Conservation (phyloP, 2,329 filamentous ascomycete genomes). For the Fusarium palustre region DNA sequence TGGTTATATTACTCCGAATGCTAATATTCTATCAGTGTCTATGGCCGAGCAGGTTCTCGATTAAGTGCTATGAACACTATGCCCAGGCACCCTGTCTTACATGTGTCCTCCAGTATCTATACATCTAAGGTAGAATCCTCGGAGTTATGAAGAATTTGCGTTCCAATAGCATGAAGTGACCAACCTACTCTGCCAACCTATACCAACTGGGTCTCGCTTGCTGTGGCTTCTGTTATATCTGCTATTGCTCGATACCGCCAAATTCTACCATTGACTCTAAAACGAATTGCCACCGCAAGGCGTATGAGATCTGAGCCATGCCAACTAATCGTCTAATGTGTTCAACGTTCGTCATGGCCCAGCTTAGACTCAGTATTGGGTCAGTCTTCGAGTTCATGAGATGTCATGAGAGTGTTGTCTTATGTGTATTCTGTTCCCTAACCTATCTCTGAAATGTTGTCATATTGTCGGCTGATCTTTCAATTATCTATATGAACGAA, state of each 20-base stretch:
- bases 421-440: background rate
- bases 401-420: background rate
- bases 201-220: background rate
- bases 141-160: background rate
- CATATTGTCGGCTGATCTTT: background rate
- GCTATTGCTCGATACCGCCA: background rate
- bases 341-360: too few relatives aligned
- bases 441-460: background rate
- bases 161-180: background rate
- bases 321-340: background rate
- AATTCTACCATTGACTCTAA: background rate
- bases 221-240: background rate
- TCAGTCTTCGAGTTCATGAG: background rate
- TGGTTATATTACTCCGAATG: background rate
- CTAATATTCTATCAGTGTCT: constrained; percentile 33
- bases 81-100: background rate
- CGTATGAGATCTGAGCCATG: background rate
- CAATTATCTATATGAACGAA: background rate
- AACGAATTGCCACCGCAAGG: background rate
- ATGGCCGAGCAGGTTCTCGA: constrained; percentile 44
- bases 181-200: background rate
- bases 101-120: background rate
- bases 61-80: constrained; percentile 4
- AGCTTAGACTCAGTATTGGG: background rate
- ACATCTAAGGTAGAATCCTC: background rate